Conservation (phyloP, 306 rosid species). For the Senna tora region DNA sequence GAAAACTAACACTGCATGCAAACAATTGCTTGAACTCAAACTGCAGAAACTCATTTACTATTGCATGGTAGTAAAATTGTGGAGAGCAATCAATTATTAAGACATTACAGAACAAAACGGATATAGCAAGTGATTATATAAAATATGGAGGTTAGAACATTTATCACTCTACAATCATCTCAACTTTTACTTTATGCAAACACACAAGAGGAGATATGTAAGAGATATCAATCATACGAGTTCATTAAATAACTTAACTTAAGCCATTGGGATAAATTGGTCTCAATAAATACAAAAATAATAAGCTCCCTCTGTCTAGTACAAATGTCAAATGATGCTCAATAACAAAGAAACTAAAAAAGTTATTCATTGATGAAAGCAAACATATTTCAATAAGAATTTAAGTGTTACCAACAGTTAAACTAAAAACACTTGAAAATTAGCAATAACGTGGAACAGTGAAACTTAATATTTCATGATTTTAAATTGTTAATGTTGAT, state of each 20-base stretch:
- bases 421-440: neutral
- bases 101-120: too few species aligned
- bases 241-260: too few species aligned
- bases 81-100: too few species aligned
- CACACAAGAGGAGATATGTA: neutral
- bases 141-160: too few species aligned
- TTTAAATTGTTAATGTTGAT: neutral
- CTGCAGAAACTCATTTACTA: slow-evolving; percentile 12
- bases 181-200: too few species aligned
- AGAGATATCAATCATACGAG: too few species aligned
- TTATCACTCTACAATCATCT: too few species aligned
- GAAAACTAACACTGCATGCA: slow-evolving; percentile 9
- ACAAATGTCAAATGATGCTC: slow-evolving; percentile 11
- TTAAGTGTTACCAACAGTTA: slow-evolving; percentile 15
- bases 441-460: slow-evolving; percentile 22
- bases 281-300: slow-evolving; percentile 4
- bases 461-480: slow-evolving; percentile 24
- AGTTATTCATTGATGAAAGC: slow-evolving; percentile 3
- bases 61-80: neutral
- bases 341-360: slow-evolving; percentile 25
- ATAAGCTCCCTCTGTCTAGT: slow-evolving; percentile 12
- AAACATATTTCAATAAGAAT: neutral
- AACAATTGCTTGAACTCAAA: slow-evolving; percentile 9
- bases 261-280: neutral
- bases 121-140: too few species aligned